These are phyloP conservation scores for Colletotrichum sp. DNA, from an alignment of 2,329 filamentous ascomycete genomes.

Conservation along the genomic window DNA sequence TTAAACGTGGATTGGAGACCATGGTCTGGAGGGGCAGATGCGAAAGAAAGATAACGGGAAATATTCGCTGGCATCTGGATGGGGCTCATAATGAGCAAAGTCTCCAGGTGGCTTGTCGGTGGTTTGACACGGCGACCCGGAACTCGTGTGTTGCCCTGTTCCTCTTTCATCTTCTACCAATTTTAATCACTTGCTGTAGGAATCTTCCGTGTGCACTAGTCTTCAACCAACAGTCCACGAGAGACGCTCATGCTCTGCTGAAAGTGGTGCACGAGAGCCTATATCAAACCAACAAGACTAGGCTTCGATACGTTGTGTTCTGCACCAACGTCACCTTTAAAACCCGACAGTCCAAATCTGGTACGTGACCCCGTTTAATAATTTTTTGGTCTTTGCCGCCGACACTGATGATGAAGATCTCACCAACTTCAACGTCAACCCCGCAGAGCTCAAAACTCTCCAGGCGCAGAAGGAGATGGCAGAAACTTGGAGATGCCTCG, in stretches of 20 bases:
- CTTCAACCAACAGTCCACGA: background rate
- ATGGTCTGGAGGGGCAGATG: background rate
- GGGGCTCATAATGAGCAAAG: background rate
- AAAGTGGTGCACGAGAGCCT: background rate
- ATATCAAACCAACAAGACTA: background rate
- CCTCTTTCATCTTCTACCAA: rapidly evolving
- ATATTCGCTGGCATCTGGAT: background rate
- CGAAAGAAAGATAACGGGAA: background rate
- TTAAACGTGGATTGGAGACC: background rate
- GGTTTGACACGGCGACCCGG: background rate
- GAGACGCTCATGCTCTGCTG: background rate
- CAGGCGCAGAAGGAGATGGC: background rate
- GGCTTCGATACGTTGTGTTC: background rate
- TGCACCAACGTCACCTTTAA: background rate
- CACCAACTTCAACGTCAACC: background rate
- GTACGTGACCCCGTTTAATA: background rate
- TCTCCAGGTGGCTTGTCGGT: background rate
- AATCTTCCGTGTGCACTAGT: background rate
- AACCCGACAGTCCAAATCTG: background rate
- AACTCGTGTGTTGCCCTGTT: rapidly evolving
- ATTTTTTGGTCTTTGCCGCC: background rate
- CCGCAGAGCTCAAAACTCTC: background rate
- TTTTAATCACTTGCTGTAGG: background rate
- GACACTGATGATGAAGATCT: background rate
- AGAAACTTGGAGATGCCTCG: background rate